Evolutionary conservation across 352 stramenopile species (phyloP).

Genomic region (Phytophthora pseudosyringae): DNA sequence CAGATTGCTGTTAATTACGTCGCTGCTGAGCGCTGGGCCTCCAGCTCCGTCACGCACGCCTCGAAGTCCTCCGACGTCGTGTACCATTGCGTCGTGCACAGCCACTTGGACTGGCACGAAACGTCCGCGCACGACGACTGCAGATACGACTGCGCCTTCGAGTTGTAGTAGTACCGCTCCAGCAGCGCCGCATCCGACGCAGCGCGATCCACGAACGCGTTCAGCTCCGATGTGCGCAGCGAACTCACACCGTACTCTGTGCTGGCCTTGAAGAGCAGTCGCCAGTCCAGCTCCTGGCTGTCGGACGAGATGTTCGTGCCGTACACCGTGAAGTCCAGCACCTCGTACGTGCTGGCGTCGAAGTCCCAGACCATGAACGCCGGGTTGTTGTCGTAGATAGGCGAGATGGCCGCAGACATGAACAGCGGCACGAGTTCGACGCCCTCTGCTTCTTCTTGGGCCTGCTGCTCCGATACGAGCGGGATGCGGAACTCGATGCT

Average conservation of each 20-base stretch:
- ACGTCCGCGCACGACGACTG: conserved; percentile 46
- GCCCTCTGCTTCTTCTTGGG: conserved; percentile 11
- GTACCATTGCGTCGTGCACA: conserved; percentile 78
- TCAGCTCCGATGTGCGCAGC: conserved; percentile 48
- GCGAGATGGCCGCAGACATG: conserved; percentile 81
- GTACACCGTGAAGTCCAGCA: conserved; percentile 80
- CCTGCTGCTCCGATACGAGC: conserved; percentile 25
- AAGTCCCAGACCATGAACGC: conserved; percentile 88
- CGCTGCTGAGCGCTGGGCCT: neutral
- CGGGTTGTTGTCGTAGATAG: conserved; percentile 89
- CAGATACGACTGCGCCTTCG: conserved; percentile 68
- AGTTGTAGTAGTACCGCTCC: conserved; percentile 82
- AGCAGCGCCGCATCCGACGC: conserved; percentile 48
- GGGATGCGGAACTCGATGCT: conserved; percentile 89
- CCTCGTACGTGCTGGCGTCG: conserved; percentile 65
- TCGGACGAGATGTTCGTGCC: conserved; percentile 63
- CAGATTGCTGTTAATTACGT: too few species aligned
- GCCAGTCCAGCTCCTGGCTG: conserved; percentile 45
- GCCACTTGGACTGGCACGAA: conserved; percentile 56
- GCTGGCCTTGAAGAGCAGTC: conserved; percentile 53
- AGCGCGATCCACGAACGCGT: conserved; percentile 53
- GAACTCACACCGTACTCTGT: conserved; percentile 54
- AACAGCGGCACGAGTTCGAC: conserved; percentile 73
- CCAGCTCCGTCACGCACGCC: conserved; percentile 43
- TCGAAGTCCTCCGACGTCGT: conserved; percentile 62